phyloP scores from a whole-genome alignment of 768 basidiomycete genomes.

The Lactarius deliciosus region DNA sequence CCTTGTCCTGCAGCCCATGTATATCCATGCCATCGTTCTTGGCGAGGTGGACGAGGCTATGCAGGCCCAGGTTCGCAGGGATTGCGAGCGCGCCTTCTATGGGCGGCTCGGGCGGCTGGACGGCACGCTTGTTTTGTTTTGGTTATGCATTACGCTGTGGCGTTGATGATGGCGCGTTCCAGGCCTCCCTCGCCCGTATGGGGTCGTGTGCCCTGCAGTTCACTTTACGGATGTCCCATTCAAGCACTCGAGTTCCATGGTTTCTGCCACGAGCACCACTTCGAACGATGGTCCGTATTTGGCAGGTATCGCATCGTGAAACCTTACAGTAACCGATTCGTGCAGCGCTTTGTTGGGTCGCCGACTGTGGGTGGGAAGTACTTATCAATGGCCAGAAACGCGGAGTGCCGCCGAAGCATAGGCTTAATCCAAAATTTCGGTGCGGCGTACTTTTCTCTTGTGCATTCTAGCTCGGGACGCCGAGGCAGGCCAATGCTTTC shows the following conservation, averaged over 20 bases:
- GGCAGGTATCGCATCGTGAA: neutral
- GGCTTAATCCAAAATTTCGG: slow-evolving; percentile 63
- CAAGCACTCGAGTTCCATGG: slow-evolving; percentile 49
- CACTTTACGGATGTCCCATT: slow-evolving; percentile 62
- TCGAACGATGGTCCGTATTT: slow-evolving; percentile 66
- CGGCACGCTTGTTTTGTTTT: slow-evolving; percentile 38
- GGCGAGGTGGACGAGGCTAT: slow-evolving; percentile 59
- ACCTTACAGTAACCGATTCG: neutral
- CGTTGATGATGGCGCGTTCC: neutral
- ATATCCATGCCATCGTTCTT: slow-evolving; percentile 63
- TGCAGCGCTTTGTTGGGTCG: slow-evolving; percentile 70
- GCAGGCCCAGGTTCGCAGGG: slow-evolving; percentile 46
- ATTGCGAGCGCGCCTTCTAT: slow-evolving; percentile 71
- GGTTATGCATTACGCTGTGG: neutral
- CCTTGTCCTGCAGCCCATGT: slow-evolving; percentile 55
- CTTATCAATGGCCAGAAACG: slow-evolving; percentile 79
- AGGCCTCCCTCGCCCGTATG: slow-evolving; percentile 53
- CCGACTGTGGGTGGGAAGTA: slow-evolving; percentile 55
- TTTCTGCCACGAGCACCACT: slow-evolving; percentile 38
- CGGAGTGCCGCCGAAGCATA: slow-evolving; percentile 71
- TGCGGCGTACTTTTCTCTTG: slow-evolving; percentile 31
- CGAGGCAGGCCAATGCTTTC: slow-evolving; percentile 49
- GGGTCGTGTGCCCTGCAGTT: slow-evolving; percentile 50
- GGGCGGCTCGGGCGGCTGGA: slow-evolving; percentile 47
- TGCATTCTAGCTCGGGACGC: neutral